phyloP scores from a whole-genome alignment of 345 rosid species.

The Garcia nutans region DNA sequence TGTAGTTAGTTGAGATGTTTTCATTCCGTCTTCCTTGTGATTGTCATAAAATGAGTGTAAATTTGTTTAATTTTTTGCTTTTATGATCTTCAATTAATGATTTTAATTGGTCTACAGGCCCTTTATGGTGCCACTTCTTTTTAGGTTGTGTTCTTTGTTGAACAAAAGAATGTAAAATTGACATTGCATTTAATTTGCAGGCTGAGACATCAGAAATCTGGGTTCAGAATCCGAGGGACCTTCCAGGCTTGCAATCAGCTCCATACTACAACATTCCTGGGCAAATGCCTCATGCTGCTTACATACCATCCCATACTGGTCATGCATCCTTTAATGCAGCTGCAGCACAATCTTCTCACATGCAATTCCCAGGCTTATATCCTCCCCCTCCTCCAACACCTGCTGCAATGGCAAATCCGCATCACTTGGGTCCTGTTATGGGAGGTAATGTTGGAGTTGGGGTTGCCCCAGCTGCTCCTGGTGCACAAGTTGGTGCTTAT shows the following conservation, averaged over 20 bases:
- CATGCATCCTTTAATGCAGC: slow-evolving; percentile 80
- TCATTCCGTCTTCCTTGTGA: not conserved
- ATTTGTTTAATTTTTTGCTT: not conserved
- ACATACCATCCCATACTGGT: slow-evolving; percentile 69
- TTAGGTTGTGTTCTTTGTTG: not conserved
- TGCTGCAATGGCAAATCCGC: slow-evolving; percentile 61
- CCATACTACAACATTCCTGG: slow-evolving; percentile 79
- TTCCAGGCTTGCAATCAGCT: slow-evolving; percentile 62
- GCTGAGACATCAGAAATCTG: slow-evolving; percentile 90
- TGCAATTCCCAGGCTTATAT: slow-evolving; percentile 85
- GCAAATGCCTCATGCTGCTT: slow-evolving; percentile 79
- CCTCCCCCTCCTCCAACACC: slow-evolving; percentile 59
- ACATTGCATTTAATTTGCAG: slow-evolving; percentile 37
- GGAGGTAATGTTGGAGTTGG: slow-evolving; percentile 84
- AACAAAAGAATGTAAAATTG: not conserved
- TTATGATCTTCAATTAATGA: not conserved
- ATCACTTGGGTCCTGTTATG: slow-evolving; percentile 79
- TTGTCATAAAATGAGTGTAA: too few relatives aligned
- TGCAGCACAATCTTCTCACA: slow-evolving; percentile 82
- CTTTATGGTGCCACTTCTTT: not conserved
- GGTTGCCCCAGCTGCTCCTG: slow-evolving; percentile 63
- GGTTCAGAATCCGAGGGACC: slow-evolving; percentile 84
- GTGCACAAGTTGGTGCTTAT: slow-evolving; percentile 78
- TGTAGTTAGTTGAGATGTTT: not conserved
- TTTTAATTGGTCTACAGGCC: not conserved